Base-by-base conservation (phyloP, 345 rosid genomes). In the Mercurialis annua region DNA sequence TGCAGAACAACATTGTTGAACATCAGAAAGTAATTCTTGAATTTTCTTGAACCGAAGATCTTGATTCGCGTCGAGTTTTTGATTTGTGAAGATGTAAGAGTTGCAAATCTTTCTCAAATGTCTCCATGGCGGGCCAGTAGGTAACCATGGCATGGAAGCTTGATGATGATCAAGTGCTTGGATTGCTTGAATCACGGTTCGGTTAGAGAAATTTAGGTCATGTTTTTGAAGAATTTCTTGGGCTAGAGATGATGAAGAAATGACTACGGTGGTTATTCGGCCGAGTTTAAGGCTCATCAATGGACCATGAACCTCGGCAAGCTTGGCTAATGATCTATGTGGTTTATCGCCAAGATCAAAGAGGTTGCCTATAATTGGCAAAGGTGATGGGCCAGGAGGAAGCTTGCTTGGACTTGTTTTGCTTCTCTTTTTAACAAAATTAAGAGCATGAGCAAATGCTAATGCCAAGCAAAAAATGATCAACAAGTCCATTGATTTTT, bases 291-390 rank as follows among this genome's bases (percentile, higher is more conserved):
- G 44, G 27, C 34, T 69, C 76, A 81, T 83, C 46, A 83, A 54
- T 17, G 80, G 87, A 57, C 85, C 90, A 62, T 71, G 61, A 0
- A 58, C 71, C 66, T 75, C 67, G 26, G 87, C 72, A 44, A 85
- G 73, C 29, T 73, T 16, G 21, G 47, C 54, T 58, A 81, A 75
- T 71, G 2, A 85, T 71, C 60, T 79, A 65, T 34, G 81, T 85
- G 36, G 84, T 72, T 4, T 68, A 65, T 11, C 62, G 23, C 87
- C 82, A 26, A 82, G 67, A 5, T 51, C 55, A 9, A 78, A 71
- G 69, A 85, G 78, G 72, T 78, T 83, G 31, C 87, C 85, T 18
- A 82, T 62, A 53, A 79, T 57, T 14, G 81, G 85, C 4, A 81
- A 50, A 0, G 77, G 59, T 6, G 20, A 47, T 27, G 86, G 83